phyloP scores from a whole-genome alignment of 176 grass and related monocot species.

The Saccharum spontaneum region DNA sequence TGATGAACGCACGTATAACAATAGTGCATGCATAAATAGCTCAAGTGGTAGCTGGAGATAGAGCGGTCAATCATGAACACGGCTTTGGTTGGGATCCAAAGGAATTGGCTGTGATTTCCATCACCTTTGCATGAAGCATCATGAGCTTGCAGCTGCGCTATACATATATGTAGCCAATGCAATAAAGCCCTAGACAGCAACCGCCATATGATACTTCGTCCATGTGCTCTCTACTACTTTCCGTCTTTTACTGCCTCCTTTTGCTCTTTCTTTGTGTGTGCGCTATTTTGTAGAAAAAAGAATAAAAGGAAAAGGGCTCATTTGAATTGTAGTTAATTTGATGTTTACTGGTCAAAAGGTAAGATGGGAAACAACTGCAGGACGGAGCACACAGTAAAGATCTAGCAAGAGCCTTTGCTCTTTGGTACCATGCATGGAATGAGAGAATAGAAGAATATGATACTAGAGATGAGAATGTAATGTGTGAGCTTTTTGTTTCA shows the following conservation, averaged over 20 bases:
- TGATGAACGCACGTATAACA: not conserved
- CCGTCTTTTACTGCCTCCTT: constrained; percentile 8
- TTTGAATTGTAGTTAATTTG: constrained; percentile 14
- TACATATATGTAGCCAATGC: not conserved
- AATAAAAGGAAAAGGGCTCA: constrained; percentile 10
- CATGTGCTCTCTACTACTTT: constrained; percentile 35
- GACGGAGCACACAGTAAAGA: not conserved
- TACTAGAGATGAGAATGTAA: constrained; percentile 19
- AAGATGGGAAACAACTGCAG: not conserved
- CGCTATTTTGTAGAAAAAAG: constrained; percentile 5
- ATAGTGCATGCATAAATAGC: not conserved
- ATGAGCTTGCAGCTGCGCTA: constrained; percentile 35
- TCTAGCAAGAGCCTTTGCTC: not conserved
- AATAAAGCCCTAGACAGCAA: constrained; percentile 26
- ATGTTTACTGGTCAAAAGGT: constrained; percentile 48
- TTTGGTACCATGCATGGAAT: constrained; percentile 11
- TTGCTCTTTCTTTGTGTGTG: constrained; percentile 26
- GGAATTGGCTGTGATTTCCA: constrained; percentile 19
- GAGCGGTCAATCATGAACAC: constrained; percentile 24
- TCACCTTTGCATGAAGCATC: constrained; percentile 28
- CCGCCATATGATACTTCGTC: constrained; percentile 21
- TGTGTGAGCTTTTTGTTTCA: constrained; percentile 52
- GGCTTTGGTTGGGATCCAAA: constrained; percentile 44
- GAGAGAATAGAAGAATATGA: constrained; percentile 36
- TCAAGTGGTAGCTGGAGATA: constrained; percentile 22